These are phyloP conservation scores for Claviceps purpurea DNA, from an alignment of 2,329 filamentous ascomycete species.

Conservation along the genomic window DNA sequence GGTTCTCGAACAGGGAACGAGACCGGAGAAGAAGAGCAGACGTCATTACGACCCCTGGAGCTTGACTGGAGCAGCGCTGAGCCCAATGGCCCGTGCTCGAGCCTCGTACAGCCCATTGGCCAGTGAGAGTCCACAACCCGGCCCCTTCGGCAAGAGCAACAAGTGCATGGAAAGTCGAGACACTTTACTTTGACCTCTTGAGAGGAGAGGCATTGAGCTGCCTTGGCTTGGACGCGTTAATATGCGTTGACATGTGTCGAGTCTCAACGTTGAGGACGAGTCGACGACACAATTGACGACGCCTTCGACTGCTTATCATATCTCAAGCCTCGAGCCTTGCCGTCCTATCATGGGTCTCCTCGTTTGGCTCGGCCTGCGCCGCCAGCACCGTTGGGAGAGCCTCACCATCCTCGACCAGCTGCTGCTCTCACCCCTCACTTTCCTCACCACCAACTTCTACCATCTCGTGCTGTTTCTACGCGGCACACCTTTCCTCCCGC, in stretches of 20 bases:
- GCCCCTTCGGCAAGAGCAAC: no score
- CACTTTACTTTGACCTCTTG: no score
- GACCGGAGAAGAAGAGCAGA: not conserved
- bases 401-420: slow-evolving; percentile 47
- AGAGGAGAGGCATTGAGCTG: no score
- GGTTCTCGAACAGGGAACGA: not conserved
- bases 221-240: no score
- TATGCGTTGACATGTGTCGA: no score
- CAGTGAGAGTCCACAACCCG: no score
- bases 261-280: no score
- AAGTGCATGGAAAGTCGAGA: no score
- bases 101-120: no score
- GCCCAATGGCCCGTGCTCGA: not conserved
- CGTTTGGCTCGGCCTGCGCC: slow-evolving; percentile 31
- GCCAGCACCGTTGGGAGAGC: slow-evolving; percentile 32
- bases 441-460: slow-evolving; percentile 50
- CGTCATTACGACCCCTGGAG: not conserved
- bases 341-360: slow-evolving; percentile 30
- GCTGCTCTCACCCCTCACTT: slow-evolving; percentile 54
- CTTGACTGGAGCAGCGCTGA: not conserved
- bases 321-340: not conserved
- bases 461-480: slow-evolving; percentile 52
- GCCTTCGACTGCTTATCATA: not conserved
- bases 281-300: no score
- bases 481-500: slow-evolving; percentile 47